Base-by-base conservation (phyloP, 2,329 filamentous ascomycete genomes). In the Cephalotrichum gorgonifer region DNA sequence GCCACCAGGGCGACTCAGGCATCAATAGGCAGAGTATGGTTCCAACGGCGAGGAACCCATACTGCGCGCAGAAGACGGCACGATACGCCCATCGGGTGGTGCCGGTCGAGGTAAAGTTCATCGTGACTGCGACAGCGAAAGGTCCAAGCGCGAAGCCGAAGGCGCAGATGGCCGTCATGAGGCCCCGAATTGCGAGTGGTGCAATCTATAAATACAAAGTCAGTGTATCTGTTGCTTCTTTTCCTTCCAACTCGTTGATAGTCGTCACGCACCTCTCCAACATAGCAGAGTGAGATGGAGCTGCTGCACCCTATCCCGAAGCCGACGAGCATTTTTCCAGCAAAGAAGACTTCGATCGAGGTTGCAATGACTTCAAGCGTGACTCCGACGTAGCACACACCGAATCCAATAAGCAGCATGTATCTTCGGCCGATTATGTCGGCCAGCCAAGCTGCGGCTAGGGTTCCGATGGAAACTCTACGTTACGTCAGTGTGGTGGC, bases 1-100 rank as follows among this genome's bases (percentile, higher is more conserved):
- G 58, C 62, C 64, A 72, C 51, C 68, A 62, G 14, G 70, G 69
- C 1, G 67, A 62, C 26, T 73, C 69, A 2, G 70, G 70, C 49
- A 72, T 62, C 50, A 64, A 64, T 12, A 61, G 54, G 14, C 65
- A 53, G 15, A 62, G 49, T 6, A 59, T 8, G 44, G 58, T 53
- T 7, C 61, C 59, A 46, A 63, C 52, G 8, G 51, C 55, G 4
- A 60, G 57, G 52, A 67, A 62, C 1, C 60, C 63, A 44, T 60
- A 64, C 46, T 64, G 61, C 9, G 60, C 53, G 20, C 57, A 57
- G 48, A 66, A 65, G 17, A 65, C 55, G 17, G 55, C 38, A 1
- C 56, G 52, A 50, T 66, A 66, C 3, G 63, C 63, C 63, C 63
- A 65, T 15, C 61, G 57, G 25, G 30, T 58, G 6, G 56, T 44